Conservation (phyloP, 78 protist genomes). For the Dictyostelium firmibasis region DNA sequence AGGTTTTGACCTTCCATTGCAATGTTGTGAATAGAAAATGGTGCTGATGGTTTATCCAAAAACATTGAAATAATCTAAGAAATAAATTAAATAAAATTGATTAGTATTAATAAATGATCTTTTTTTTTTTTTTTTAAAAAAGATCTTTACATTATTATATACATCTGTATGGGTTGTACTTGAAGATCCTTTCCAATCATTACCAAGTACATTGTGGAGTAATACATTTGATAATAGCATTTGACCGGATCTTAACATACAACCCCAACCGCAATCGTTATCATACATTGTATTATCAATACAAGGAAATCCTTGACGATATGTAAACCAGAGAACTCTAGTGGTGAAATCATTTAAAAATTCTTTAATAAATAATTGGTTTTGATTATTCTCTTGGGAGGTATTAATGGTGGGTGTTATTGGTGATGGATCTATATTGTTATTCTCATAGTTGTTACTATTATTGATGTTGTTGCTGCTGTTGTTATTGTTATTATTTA, state of each 20-base stretch:
- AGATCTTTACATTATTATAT: slow-evolving; percentile 3
- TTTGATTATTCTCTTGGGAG: neutral
- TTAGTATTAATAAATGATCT: neutral
- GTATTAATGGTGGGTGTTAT: neutral
- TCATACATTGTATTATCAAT: slow-evolving; percentile 58
- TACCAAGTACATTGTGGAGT: slow-evolving; percentile 16
- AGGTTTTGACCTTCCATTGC: slow-evolving; percentile 56
- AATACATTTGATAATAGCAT: slow-evolving; percentile 62
- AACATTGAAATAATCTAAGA: slow-evolving; percentile 28
- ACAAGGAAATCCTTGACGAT: slow-evolving; percentile 67
- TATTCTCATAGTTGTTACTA: neutral
- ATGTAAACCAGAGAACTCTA: slow-evolving; percentile 48
- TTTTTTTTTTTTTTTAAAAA: neutral
- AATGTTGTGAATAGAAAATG: slow-evolving; percentile 85
- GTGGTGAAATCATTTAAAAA: slow-evolving; percentile 47
- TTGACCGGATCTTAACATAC: slow-evolving; percentile 81
- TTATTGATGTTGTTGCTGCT: neutral
- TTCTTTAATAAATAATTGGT: slow-evolving; percentile 52
- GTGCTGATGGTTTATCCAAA: slow-evolving; percentile 80
- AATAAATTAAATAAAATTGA: neutral
- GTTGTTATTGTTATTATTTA: neutral
- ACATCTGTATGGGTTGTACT: neutral
- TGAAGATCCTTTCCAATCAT: slow-evolving; percentile 20
- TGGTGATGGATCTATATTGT: neutral
- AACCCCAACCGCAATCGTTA: slow-evolving; percentile 83